phyloP scores from a whole-genome alignment of 192 early-diverging fungal species.

The Helicostylum pulchrum region DNA sequence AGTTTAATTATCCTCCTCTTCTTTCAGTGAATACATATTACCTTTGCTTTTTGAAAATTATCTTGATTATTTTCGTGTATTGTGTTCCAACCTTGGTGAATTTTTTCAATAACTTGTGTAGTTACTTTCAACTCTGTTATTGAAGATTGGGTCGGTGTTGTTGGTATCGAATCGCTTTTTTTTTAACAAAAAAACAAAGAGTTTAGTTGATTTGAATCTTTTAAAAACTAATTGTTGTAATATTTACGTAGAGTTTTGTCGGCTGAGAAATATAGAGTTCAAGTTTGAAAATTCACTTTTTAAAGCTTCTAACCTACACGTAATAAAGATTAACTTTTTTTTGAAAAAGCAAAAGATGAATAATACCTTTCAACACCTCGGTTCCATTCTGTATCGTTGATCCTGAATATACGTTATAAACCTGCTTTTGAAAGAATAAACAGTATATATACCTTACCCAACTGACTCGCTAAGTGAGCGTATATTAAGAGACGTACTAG shows the following conservation, averaged over 20 bases:
- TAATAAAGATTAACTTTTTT: not conserved
- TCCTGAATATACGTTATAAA: not conserved
- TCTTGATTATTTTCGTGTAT: slow-evolving; percentile 11
- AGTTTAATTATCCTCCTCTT: not conserved
- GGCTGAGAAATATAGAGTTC: slow-evolving; percentile 9
- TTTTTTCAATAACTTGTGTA: not conserved
- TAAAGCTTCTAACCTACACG: slow-evolving; percentile 14
- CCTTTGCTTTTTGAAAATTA: slow-evolving; percentile 12
- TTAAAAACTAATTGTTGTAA: not conserved
- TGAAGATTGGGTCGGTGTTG: not conserved
- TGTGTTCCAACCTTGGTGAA: not conserved
- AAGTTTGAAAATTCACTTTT: slow-evolving; percentile 19
- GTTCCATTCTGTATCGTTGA: slow-evolving; percentile 6
- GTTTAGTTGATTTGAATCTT: not conserved
- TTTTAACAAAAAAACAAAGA: not conserved
- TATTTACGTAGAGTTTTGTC: slow-evolving; percentile 3
- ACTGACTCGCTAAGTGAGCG: slow-evolving; percentile 11
- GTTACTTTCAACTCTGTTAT: slow-evolving; percentile 2
- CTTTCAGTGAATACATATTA: not conserved
- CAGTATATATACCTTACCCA: slow-evolving; percentile 4
- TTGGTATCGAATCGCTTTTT: slow-evolving; percentile 1
- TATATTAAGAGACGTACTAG: slow-evolving; percentile 10
- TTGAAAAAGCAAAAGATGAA: not conserved
- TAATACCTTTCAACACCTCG: slow-evolving; percentile 15
- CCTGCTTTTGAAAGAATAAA: not conserved